Evolutionary conservation across 352 stramenopile genomes (phyloP).

Genomic region (Pythium scleroteichum): DNA sequence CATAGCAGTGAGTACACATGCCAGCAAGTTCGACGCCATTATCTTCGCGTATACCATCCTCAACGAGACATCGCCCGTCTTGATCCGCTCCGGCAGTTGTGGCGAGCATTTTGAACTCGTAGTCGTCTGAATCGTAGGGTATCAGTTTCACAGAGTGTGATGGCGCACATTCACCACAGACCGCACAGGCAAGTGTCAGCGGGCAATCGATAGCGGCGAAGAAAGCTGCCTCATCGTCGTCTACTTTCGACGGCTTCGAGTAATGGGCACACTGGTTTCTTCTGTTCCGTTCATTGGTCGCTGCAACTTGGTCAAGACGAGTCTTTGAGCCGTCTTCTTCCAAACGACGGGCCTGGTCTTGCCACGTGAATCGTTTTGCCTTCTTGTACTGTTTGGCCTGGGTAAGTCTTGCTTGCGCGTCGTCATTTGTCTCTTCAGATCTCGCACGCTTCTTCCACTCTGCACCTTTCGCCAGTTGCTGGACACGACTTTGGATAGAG

Average conservation of each 20-base stretch:
- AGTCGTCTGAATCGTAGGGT: not conserved
- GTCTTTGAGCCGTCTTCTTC: not conserved
- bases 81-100: not conserved
- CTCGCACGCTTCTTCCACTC: too few relatives aligned
- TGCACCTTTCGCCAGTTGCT: too few relatives aligned
- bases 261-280: not conserved
- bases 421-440: too few relatives aligned
- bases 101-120: not conserved
- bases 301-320: not conserved
- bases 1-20: not conserved
- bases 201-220: slow-evolving; percentile 6
- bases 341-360: too few relatives aligned
- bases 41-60: not conserved
- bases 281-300: not conserved
- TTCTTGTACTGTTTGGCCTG: too few relatives aligned
- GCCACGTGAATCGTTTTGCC: not conserved
- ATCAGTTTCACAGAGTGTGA: not conserved
- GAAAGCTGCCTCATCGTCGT: slow-evolving; percentile 3
- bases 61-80: not conserved
- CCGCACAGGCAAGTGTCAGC: not conserved
- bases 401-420: too few relatives aligned
- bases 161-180: not conserved
- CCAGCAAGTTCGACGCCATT: not conserved
- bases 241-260: too few relatives aligned
- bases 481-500: too few relatives aligned